Base-by-base conservation (phyloP, 2,329 filamentous ascomycete genomes). In the Alternaria arborescens region DNA sequence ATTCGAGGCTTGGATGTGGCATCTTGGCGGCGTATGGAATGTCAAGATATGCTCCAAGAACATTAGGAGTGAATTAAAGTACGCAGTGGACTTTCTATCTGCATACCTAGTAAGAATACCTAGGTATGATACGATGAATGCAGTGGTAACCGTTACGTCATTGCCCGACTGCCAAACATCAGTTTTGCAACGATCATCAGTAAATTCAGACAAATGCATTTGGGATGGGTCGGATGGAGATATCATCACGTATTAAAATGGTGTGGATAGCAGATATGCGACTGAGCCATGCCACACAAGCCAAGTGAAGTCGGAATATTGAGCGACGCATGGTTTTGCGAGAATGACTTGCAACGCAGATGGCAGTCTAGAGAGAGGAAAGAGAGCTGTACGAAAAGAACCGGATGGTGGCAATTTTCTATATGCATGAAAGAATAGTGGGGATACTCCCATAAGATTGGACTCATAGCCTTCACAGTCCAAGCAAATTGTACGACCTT, bases 131-230 rank as follows among this genome's bases (percentile, higher is more conserved):
- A 26, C 14, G 43, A 20, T 47, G 5, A 4, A 8, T 47, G 43
- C 16, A 47, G 43, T 30, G n/a, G 43, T 47, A 47, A 47, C 43
- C 1, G 43, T 47, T 47, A 47, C 43, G 43, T 47, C 44, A 47
- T 20, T 8, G n/a, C 11, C 4, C 4, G 28, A 47, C 28, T 47
- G 18, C 44, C 44, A 7, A 47, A 47, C 28, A 16, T 34, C 28
- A 34, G 44, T 2, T 22, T 47, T 10, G 2, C 3, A 22, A 22
- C 10, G 4, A 24, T 34, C 18, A 47, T 22, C 1, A 30, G 16
- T 38, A 18, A n/a, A 38, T 38, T n/a, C 5, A 38, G 14, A n/a
- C 4, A 16, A 16, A 7, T 8, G 16, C 36, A n/a, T 38, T n/a
- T 8, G 2, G 11, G n/a, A 40, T 11, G n/a, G 4, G 8, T 20